A percentile compares a stretch with the other conserved stretches of the same genome.
Conservation (phyloP, 306 rosid species). For the Pterocarpus macrocarpus region DNA sequence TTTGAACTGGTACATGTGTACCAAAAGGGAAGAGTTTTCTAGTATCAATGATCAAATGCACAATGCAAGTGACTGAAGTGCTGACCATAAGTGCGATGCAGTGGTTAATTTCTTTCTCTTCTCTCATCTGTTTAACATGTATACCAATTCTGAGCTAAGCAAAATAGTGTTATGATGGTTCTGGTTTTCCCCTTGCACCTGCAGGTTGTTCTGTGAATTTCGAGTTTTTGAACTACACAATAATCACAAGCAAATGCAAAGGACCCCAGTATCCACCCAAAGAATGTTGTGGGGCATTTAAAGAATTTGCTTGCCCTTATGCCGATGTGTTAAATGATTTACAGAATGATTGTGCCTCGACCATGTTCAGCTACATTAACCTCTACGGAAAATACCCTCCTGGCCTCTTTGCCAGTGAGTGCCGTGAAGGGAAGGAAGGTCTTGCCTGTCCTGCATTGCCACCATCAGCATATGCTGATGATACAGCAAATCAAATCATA, state of each 20-base stretch:
- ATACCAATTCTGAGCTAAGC: neutral
- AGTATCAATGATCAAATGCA: constrained; percentile 11
- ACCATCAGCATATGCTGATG: constrained; percentile 56
- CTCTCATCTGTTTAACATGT: neutral
- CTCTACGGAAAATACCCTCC: constrained; percentile 93
- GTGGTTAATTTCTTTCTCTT: neutral
- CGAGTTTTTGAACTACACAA: constrained; percentile 83
- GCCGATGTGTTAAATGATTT: constrained; percentile 67
- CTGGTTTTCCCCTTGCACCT: constrained; percentile 37
- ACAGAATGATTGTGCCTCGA: constrained; percentile 83
- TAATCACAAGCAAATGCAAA: constrained; percentile 90
- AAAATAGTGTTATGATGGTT: constrained; percentile 26
- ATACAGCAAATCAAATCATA: constrained; percentile 47
- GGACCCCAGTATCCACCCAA: constrained; percentile 76
- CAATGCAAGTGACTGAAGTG: constrained; percentile 17
- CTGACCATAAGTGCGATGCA: neutral
- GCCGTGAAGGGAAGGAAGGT: constrained; percentile 74
- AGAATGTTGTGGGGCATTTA: constrained; percentile 68
- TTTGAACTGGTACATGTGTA: constrained; percentile 35
- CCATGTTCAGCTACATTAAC: constrained; percentile 97
- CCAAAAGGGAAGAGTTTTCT: constrained; percentile 27
- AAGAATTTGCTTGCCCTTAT: constrained; percentile 91
- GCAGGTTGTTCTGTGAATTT: constrained; percentile 96
- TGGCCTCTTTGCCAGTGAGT: constrained; percentile 85
- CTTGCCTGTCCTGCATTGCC: constrained; percentile 76